Conservation (phyloP, 169 alveolate genomes). For the Eimeria maxima region DNA sequence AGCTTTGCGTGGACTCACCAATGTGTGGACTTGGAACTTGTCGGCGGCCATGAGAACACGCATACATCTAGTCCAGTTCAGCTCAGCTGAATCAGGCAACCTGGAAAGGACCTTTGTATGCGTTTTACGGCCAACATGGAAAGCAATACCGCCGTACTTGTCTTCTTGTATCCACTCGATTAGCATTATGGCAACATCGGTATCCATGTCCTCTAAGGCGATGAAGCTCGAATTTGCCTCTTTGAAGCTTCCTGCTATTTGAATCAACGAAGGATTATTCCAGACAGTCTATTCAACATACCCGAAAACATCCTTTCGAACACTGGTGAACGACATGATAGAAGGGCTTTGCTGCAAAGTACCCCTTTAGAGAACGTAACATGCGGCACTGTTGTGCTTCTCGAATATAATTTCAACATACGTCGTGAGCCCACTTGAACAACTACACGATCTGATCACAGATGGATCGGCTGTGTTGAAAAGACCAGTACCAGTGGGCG, state of each 20-base stretch:
- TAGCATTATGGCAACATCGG: slow-evolving; percentile 77
- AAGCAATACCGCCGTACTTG: slow-evolving; percentile 30
- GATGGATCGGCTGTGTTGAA: slow-evolving; percentile 58
- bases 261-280: background rate
- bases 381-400: slow-evolving; percentile 25
- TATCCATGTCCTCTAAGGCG: slow-evolving; percentile 77
- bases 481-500: slow-evolving; percentile 7
- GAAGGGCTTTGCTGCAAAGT: slow-evolving; percentile 84
- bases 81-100: slow-evolving; percentile 77
- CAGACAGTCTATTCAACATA: background rate
- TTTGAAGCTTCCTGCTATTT: slow-evolving; percentile 73
- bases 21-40: slow-evolving; percentile 74
- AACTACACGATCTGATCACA: slow-evolving; percentile 72
- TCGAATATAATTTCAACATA: slow-evolving; percentile 5
- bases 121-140: background rate
- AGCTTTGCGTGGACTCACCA: slow-evolving; percentile 41
- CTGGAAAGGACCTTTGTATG: background rate
- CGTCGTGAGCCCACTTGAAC: slow-evolving; percentile 77
- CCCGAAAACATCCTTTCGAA: slow-evolving; percentile 81
- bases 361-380: slow-evolving; percentile 48
- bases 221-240: slow-evolving; percentile 79
- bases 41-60: slow-evolving; percentile 81
- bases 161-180: slow-evolving; percentile 82
- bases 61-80: slow-evolving; percentile 77
- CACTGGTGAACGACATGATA: slow-evolving; percentile 84